Evolutionary conservation across 1,139 yeast genomes (phyloP).

Genomic region (Debaryomyces nepalensis): DNA sequence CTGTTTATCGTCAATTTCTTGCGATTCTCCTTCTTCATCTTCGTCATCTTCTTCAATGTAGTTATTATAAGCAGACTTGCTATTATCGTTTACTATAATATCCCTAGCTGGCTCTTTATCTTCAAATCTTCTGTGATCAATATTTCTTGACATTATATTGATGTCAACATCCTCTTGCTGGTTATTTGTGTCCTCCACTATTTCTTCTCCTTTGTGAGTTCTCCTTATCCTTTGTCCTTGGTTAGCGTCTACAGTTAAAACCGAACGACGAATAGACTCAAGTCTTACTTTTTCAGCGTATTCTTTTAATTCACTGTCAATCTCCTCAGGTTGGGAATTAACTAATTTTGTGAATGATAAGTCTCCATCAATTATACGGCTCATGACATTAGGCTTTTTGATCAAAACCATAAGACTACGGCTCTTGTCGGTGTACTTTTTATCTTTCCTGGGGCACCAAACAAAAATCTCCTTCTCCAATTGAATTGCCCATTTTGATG

Average conservation of each 20-base stretch:
- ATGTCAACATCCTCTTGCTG: constrained; percentile 33
- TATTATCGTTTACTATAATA: constrained; percentile 19
- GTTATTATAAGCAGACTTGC: constrained; percentile 14
- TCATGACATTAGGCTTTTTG: constrained; percentile 36
- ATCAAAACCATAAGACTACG: constrained; percentile 44
- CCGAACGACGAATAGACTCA: constrained; percentile 66
- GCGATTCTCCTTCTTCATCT: constrained; percentile 21
- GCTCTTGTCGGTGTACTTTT: constrained; percentile 46
- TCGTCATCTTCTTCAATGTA: constrained; percentile 25
- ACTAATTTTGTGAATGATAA: constrained; percentile 36
- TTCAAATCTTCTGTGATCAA: constrained; percentile 47
- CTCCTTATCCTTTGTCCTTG: constrained; percentile 66
- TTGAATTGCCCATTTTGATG: constrained; percentile 42
- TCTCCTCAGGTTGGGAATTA: constrained; percentile 40
- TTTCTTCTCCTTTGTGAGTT: constrained; percentile 87
- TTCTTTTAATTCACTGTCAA: constrained; percentile 70
- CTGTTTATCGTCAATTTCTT: constrained; percentile 2
- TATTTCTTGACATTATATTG: constrained; percentile 43
- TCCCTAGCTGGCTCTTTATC: constrained; percentile 19
- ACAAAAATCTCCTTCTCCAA: constrained; percentile 46
- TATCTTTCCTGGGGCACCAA: constrained; percentile 29
- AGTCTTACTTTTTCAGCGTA: constrained; percentile 75
- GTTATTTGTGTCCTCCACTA: constrained; percentile 56
- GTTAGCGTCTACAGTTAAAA: constrained; percentile 55
- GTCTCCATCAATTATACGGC: constrained; percentile 32